phyloP scores from a whole-genome alignment of 2,329 filamentous ascomycete genomes.

The Colletotrichum salicis region DNA sequence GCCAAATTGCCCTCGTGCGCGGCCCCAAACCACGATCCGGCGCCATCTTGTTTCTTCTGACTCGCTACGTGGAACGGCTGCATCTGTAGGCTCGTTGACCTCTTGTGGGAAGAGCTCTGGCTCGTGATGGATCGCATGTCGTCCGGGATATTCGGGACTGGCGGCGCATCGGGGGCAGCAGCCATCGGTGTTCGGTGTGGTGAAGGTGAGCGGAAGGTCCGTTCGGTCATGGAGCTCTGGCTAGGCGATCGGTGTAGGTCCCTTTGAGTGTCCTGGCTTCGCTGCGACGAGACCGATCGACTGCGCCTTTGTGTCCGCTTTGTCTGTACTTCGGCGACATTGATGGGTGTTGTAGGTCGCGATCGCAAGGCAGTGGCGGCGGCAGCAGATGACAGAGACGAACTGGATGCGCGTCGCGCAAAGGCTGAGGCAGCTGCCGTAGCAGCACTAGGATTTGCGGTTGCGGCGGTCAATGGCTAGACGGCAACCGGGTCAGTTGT shows the following conservation, averaged over 20 bases:
- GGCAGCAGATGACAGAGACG: conserved; percentile 82
- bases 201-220: conserved; percentile 81
- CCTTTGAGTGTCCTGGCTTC: conserved; percentile 57
- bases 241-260: conserved; percentile 74
- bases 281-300: conserved; percentile 76
- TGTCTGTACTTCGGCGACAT: conserved; percentile 85
- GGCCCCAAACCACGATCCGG: conserved; percentile 61
- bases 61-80: conserved; percentile 65
- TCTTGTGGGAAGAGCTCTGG: conserved; percentile 42
- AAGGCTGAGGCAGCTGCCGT: conserved; percentile 86
- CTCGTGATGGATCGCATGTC: conserved; percentile 46
- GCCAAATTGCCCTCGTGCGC: conserved; percentile 54
- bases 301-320: conserved; percentile 83
- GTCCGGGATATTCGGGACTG: conserved; percentile 78
- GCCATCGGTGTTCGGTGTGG: conserved; percentile 54
- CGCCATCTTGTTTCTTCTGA: conserved; percentile 57
- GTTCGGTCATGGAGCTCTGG: conserved; percentile 85
- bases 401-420: conserved; percentile 72
- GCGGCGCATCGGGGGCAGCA: conserved; percentile 66
- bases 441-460: conserved; percentile 78
- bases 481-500: conserved; percentile 26
- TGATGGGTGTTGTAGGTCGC: conserved; percentile 80
- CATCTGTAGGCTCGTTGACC: conserved; percentile 55
- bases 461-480: conserved; percentile 72
- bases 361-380: conserved; percentile 86